Evolutionary conservation across 768 basidiomycete species (phyloP).

Genomic region (Podaxis sp.): DNA sequence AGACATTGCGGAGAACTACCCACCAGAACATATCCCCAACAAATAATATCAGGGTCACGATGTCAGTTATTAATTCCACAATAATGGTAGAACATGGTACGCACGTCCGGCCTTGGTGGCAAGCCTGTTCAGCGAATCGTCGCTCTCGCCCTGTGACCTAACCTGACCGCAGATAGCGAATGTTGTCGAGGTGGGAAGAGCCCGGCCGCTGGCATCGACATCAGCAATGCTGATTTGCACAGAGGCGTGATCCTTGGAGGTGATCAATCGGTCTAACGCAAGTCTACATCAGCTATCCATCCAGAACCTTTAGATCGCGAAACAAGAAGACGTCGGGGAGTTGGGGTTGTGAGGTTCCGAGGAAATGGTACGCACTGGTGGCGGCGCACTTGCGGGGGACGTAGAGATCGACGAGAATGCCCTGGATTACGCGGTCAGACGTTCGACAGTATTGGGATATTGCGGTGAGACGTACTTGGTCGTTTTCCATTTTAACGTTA

Average conservation of each 20-base stretch:
- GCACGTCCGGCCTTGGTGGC: slow-evolving; percentile 93
- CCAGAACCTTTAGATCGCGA: neutral
- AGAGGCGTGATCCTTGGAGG: slow-evolving; percentile 98
- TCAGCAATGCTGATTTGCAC: slow-evolving; percentile 96
- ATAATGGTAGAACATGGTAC: slow-evolving; percentile 31
- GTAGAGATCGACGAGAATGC: slow-evolving; percentile 99
- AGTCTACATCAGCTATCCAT: slow-evolving; percentile 1
- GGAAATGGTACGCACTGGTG: slow-evolving; percentile 67
- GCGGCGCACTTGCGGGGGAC: slow-evolving; percentile 99
- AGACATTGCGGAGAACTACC: slow-evolving; percentile 94
- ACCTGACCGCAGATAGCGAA: slow-evolving; percentile 96
- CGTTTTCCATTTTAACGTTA: slow-evolving; percentile 80
- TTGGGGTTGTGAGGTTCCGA: neutral
- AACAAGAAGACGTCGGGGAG: neutral
- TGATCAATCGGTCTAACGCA: slow-evolving; percentile 88
- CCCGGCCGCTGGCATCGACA: slow-evolving; percentile 87
- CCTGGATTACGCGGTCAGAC: slow-evolving; percentile 44
- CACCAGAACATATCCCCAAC: neutral
- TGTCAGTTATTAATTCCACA: neutral
- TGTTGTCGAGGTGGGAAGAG: slow-evolving; percentile 76
- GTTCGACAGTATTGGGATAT: slow-evolving; percentile 7
- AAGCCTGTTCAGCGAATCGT: slow-evolving; percentile 95
- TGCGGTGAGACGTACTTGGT: slow-evolving; percentile 56
- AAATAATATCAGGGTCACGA: neutral
- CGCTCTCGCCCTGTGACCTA: slow-evolving; percentile 92